phyloP scores from a whole-genome alignment of 805 yeast genomes.

The Ogataea nitratoaversa region DNA sequence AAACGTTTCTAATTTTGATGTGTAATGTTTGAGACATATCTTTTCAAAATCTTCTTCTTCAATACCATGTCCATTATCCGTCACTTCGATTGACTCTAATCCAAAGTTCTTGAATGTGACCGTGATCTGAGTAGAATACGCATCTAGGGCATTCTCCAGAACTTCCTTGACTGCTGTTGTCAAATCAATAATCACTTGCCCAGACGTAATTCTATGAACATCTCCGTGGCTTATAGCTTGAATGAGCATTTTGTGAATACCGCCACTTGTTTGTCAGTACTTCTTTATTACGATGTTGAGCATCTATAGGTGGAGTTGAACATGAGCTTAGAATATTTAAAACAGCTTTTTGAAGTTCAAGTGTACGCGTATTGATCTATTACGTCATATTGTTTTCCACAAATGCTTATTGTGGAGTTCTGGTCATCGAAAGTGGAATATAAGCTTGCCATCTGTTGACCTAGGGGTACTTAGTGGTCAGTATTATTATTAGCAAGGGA shows the following conservation, averaged over 20 bases:
- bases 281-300: no score
- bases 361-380: no score
- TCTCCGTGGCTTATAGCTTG: conserved; percentile 45
- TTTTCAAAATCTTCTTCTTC: conserved; percentile 43
- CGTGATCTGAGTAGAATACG: conserved; percentile 64
- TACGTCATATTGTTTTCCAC: background rate
- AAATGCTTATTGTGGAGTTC: no score
- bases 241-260: conserved; percentile 26
- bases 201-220: conserved; percentile 77
- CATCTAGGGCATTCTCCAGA: conserved; percentile 84
- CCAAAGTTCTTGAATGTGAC: conserved; percentile 70
- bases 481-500: no score
- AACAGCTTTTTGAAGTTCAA: no score
- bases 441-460: no score
- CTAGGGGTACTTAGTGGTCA: no score
- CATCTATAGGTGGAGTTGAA: background rate
- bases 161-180: conserved; percentile 78
- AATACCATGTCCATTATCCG: conserved; percentile 70
- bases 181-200: conserved; percentile 85
- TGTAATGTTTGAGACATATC: conserved; percentile 59
- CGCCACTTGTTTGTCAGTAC: no score
- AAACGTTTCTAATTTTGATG: conserved; percentile 59
- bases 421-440: no score
- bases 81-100: conserved; percentile 59
- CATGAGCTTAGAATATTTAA: no score